Evolutionary conservation across 176 grass and related monocot species (phyloP), one percentile per base, ranked within the genome.

Genomic region (Oryza glaberrima): DNA sequence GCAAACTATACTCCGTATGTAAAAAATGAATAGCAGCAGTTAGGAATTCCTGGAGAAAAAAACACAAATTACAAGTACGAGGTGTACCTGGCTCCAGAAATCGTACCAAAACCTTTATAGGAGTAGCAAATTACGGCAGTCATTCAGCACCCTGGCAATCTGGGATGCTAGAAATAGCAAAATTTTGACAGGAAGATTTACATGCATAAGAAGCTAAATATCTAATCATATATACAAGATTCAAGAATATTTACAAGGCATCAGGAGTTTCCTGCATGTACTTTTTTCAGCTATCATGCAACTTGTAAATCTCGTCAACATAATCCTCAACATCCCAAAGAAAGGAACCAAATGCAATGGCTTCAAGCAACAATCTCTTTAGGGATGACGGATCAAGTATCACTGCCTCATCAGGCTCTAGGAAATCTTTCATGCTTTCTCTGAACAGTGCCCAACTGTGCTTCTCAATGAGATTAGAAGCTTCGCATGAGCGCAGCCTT

Each of bases 341-440:
- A 40, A 92, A 92, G 41, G 91, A 92, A 77, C 91, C 91, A 36
- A 92, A 92, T 47, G 91, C 91, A 87, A 90, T 89, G 48, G 91
- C 91, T 90, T 92, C 91, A 76, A 92, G 91, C 46, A 92, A 58
- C 69, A 92, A 43, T 25, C 91, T 81, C 46, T 90, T 92, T 0
- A 92, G 70, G 48, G 82, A 80, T 7, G 91, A 67, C 1, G 84
- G 84, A 19, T 86, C 84, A 43, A 90, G 77, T 77, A 83, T 87
- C 15, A 92, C 43, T 2, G 61, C 77, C 69, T 81, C 84, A 17
- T 90, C 78, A 56, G 36, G 81, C 81, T 87, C 81, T 6, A 46
- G 82, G 68, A 60, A 51, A n/a, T 26, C 54, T 54, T 70, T 56
- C 75, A 86, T 58, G 26, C 32, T 40, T 34, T 51, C 71, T 81